These are phyloP conservation scores for Biscogniauxia sp. DNA, from an alignment of 2,329 filamentous ascomycete genomes.

Conservation along the genomic window DNA sequence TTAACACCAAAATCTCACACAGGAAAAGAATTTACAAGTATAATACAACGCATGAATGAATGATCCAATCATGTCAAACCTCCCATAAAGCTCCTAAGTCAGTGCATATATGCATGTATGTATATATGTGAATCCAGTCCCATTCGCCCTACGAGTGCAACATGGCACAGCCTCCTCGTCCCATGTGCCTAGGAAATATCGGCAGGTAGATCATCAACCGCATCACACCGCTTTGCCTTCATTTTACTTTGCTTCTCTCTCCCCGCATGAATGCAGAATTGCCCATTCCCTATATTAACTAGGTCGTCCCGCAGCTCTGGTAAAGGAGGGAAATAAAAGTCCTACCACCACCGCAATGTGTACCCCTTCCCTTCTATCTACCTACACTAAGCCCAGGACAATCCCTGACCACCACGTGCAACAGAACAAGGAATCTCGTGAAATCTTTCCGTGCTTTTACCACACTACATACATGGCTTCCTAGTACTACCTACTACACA, in stretches of 20 bases:
- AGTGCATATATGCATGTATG: neutral
- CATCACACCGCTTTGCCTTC: neutral
- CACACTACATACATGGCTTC: too few species aligned
- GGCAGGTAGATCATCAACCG: neutral
- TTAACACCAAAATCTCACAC: neutral
- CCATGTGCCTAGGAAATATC: neutral
- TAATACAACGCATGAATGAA: neutral
- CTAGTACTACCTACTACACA: too few species aligned
- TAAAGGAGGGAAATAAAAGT: neutral
- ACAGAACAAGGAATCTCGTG: neutral
- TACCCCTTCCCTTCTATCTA: neutral
- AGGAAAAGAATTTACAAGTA: neutral
- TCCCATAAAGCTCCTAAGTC: neutral
- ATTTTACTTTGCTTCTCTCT: too few species aligned
- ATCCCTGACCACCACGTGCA: neutral
- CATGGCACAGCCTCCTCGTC: neutral
- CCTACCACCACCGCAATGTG: neutral
- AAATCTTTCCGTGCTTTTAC: neutral
- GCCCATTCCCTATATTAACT: neutral
- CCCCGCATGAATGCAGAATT: neutral
- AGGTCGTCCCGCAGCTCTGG: neutral
- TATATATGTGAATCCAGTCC: neutral
- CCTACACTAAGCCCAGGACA: neutral
- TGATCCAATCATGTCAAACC: neutral
- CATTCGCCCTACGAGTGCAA: neutral